phyloP scores from a whole-genome alignment of 176 grass and related monocot species.

The Zea mays region DNA sequence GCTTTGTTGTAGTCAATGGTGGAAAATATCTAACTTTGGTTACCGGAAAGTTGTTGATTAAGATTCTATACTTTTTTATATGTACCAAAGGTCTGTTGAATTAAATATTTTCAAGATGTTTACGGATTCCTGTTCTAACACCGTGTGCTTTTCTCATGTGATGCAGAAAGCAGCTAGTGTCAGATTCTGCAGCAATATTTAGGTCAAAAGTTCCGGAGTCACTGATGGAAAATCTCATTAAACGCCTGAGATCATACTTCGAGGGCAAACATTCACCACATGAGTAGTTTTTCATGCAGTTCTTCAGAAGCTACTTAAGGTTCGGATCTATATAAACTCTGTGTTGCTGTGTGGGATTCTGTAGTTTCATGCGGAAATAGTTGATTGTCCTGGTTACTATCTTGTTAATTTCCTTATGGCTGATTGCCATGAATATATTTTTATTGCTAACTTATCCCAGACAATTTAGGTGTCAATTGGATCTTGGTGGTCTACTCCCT shows the following conservation, averaged over 20 bases:
- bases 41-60: constrained; percentile 27
- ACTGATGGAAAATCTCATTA: constrained; percentile 54
- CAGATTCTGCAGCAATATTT: constrained; percentile 60
- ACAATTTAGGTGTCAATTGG: constrained; percentile 43
- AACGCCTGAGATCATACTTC: constrained; percentile 56
- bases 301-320: background rate
- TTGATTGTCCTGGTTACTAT: constrained; percentile 7
- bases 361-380: background rate
- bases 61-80: background rate
- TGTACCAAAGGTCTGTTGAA: background rate
- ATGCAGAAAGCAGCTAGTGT: constrained; percentile 71
- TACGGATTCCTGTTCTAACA: constrained; percentile 26
- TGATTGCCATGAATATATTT: constrained; percentile 8
- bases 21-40: constrained; percentile 10
- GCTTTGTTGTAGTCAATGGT: background rate
- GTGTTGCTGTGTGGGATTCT: background rate
- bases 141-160: constrained; percentile 27
- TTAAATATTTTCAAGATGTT: constrained; percentile 13
- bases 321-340: background rate
- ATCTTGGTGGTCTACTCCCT: constrained; percentile 35
- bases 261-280: constrained; percentile 46
- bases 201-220: constrained; percentile 59
- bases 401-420: background rate
- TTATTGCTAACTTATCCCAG: constrained; percentile 26
- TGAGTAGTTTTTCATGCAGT: constrained; percentile 29